Conservation (phyloP, 139 green algal genomes). For the Coelastrella sp. region DNA sequence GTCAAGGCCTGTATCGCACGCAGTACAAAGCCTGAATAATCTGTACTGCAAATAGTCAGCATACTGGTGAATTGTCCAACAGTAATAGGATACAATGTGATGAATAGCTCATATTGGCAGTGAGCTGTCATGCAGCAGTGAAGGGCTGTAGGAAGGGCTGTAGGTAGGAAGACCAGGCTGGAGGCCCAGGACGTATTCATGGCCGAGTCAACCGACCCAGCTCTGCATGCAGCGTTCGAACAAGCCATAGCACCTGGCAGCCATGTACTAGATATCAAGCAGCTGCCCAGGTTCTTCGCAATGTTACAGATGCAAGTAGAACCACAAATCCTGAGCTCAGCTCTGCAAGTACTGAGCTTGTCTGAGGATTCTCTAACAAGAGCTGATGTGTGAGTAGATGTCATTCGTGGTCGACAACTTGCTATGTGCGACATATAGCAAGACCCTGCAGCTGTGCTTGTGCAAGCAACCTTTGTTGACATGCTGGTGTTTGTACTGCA, state of each 20-base stretch:
- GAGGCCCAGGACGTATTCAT: too few relatives aligned
- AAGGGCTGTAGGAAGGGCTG: too few relatives aligned
- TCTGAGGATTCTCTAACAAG: background rate
- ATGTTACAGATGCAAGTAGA: conserved; percentile 10
- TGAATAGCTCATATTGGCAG: too few relatives aligned
- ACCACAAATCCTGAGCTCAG: background rate
- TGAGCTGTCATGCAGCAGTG: too few relatives aligned
- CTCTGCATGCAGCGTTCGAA: background rate
- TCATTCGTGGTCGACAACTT: background rate
- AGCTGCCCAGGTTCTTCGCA: background rate
- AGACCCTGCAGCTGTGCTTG: background rate
- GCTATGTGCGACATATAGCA: background rate
- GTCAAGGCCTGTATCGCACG: too few relatives aligned
- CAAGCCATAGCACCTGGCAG: background rate
- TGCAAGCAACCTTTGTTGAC: background rate
- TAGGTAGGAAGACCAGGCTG: too few relatives aligned
- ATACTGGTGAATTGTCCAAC: too few relatives aligned
- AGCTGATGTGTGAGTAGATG: background rate
- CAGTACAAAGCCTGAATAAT: too few relatives aligned
- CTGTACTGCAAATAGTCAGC: too few relatives aligned
- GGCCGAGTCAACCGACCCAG: too few relatives aligned
- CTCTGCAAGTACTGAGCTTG: background rate
- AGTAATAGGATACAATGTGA: too few relatives aligned
- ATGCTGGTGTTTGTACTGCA: too few relatives aligned
- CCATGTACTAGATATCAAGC: background rate